Evolutionary conservation across 2,329 filamentous ascomycete species (phyloP), one percentile per base, ranked within the genome.

Genomic region (Tothia fuscella): DNA sequence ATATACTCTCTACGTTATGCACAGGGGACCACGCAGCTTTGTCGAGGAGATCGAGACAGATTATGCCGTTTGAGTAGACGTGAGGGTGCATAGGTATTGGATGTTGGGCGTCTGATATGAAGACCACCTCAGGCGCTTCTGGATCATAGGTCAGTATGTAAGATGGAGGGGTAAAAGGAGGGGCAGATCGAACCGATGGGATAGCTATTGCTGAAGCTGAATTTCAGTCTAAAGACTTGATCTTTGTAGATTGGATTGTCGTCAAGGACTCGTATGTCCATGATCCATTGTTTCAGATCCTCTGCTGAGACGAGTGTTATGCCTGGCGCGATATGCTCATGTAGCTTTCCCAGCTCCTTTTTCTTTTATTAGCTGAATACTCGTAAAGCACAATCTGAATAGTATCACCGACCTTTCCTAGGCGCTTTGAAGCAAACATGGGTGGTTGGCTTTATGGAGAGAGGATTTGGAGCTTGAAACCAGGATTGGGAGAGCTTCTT

Each of bases 31-130:
- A 98, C 43, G 91, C 91, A 48, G 86, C 80, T 7, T 74, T 70
- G 40, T 86, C 86, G 6, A 98, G 77, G 2, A 98, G 74, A 53
- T 98, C 91, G 37, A 98, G 80, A 56, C 91, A 98, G 57, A 98
- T 98, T 60, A 96, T 94, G 52, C 91, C 91, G 62, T 98, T 98
- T 52, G 83, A 91, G 67, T 98, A 98, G 61, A 98, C 84, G 65
- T 98, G 91, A 3, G 91, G 91, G 56, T 98, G 91, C 60, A 94
- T 88, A 1, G 91, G 91, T 53, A 98, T 88, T 2, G 70, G 65
- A 29, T 45, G 38, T 10, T 54, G 53, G 25, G 75, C 60, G 41
- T 74, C 66, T 52, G 78, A 70, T 42, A 85, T 71, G 56, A 98
- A 98, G 43, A 83, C 82, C 50, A 96, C 91, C 69, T 98, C 91